Percentiles rank a stretch among this genome's conserved stretches.
Conservation (phyloP, 495 filamentous ascomycete genomes). For the Lophiostoma macrostomum region DNA sequence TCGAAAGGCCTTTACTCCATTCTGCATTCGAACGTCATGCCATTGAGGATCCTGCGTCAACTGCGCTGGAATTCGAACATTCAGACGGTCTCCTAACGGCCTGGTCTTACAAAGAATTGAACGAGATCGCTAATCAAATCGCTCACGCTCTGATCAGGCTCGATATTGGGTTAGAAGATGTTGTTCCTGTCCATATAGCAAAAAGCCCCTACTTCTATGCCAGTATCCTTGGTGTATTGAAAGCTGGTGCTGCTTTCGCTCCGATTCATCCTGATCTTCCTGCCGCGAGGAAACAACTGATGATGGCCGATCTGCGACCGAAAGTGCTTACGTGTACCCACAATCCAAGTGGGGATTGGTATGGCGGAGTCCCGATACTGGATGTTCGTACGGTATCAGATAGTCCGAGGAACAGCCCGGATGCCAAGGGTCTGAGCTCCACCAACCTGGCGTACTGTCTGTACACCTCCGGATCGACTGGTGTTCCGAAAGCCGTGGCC, state of each 20-base stretch:
- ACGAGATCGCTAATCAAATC: slow-evolving; percentile 40
- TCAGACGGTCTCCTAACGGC: slow-evolving; percentile 23
- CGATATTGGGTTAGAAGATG: slow-evolving; percentile 37
- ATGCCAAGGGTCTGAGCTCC: not conserved
- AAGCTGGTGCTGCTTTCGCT: slow-evolving; percentile 45
- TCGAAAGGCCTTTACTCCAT: slow-evolving; percentile 27
- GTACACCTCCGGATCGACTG: slow-evolving; percentile 45
- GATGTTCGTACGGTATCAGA: slow-evolving; percentile 5
- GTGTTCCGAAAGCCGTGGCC: slow-evolving; percentile 43
- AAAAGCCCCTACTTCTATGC: slow-evolving; percentile 45
- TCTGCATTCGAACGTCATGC: slow-evolving; percentile 36
- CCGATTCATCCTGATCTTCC: slow-evolving; percentile 42
- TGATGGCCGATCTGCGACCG: slow-evolving; percentile 41
- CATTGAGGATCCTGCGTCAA: slow-evolving; percentile 19
- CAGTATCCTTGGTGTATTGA: slow-evolving; percentile 42
- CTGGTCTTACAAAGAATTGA: slow-evolving; percentile 40
- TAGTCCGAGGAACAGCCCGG: slow-evolving; percentile 11
- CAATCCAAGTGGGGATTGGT: slow-evolving; percentile 20
- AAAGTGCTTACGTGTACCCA: slow-evolving; percentile 30
- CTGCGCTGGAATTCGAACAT: slow-evolving; percentile 41
- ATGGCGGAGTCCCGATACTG: not conserved
- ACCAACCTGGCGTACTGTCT: slow-evolving; percentile 41
- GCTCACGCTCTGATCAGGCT: slow-evolving; percentile 38
- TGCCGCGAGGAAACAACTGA: slow-evolving; percentile 38
- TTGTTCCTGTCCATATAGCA: slow-evolving; percentile 40